Conservation (phyloP, 306 rosid species). For the Lathyrus aphaca region DNA sequence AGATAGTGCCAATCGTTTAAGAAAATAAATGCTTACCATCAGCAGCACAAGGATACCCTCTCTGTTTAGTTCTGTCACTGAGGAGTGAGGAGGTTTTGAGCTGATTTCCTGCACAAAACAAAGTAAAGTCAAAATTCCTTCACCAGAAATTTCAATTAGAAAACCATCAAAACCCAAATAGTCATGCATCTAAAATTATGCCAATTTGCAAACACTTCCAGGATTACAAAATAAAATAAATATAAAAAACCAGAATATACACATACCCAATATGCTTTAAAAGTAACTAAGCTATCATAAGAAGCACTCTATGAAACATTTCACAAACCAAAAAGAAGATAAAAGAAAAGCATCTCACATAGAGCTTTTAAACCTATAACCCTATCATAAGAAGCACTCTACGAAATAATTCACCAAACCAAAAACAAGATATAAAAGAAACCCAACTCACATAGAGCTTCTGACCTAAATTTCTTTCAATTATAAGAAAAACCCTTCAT, state of each 20-base stretch:
- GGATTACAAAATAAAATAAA: constrained; percentile 27
- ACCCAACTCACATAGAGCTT: constrained; percentile 33
- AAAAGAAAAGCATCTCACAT: constrained; percentile 37
- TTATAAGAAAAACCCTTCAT: constrained; percentile 18
- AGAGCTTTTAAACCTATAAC: constrained; percentile 18
- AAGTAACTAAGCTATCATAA: constrained; percentile 23
- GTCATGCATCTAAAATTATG: not conserved
- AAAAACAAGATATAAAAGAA: constrained; percentile 6
- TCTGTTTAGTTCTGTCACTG: constrained; percentile 41
- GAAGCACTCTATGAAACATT: constrained; percentile 13
- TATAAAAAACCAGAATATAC: constrained; percentile 3
- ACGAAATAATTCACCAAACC: constrained; percentile 10
- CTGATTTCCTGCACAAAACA: constrained; percentile 31
- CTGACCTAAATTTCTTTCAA: constrained; percentile 22
- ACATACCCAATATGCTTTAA: not conserved
- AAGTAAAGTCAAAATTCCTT: constrained; percentile 34
- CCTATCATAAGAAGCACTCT: constrained; percentile 19
- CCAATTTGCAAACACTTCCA: constrained; percentile 17
- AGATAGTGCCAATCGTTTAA: not conserved
- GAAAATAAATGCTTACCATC: constrained; percentile 57
- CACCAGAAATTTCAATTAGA: constrained; percentile 9
- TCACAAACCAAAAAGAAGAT: not conserved
- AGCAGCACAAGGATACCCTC: constrained; percentile 35
- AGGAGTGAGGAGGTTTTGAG: constrained; percentile 11
- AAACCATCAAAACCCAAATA: constrained; percentile 16